Evolutionary conservation across 2,329 filamentous ascomycete genomes (phyloP).

Genomic region (Davidsoniella neocaledoniae): DNA sequence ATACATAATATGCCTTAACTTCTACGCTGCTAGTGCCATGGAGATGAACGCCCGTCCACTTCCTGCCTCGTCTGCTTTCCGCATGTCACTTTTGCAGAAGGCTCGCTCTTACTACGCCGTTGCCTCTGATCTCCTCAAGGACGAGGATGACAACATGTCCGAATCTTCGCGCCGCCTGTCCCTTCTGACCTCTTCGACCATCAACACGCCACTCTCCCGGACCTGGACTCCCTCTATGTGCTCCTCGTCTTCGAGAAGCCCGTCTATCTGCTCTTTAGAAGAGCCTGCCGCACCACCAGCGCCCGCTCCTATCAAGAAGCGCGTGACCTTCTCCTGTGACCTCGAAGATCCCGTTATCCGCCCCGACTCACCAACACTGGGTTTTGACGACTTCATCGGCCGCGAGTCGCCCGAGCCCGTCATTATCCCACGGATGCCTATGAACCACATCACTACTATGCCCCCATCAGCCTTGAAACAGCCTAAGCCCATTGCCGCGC

Average conservation of each 20-base stretch:
- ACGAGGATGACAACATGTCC: conserved; percentile 27
- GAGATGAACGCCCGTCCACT: conserved; percentile 38
- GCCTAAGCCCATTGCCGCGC: conserved; percentile 8
- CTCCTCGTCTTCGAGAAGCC: conserved; percentile 31
- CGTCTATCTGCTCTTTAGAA: conserved; percentile 25
- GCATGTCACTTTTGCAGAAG: conserved; percentile 31
- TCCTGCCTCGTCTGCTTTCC: conserved; percentile 28
- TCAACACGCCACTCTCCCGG: conserved; percentile 30
- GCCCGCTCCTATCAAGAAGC: conserved; percentile 20
- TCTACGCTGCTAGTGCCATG: conserved; percentile 43
- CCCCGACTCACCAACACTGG: conserved; percentile 43
- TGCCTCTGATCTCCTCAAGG: conserved; percentile 30
- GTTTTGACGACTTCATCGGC: conserved; percentile 28
- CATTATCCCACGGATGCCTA: conserved; percentile 9
- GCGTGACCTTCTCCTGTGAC: conserved; percentile 23
- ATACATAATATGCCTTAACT: conserved; percentile 41
- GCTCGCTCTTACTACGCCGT: conserved; percentile 34
- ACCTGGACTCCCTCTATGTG: conserved; percentile 26
- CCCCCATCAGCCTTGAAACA: conserved; percentile 11
- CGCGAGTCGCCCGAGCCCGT: conserved; percentile 15
- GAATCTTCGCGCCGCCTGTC: conserved; percentile 25
- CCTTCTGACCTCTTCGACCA: conserved; percentile 21
- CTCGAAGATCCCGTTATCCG: conserved; percentile 32
- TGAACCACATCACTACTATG: conserved; percentile 11
- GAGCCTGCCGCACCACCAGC: conserved; percentile 15